phyloP scores from a whole-genome alignment of 225 moss, liverwort and hornwort species.

The Bryoerythrophyllum caledonicum region DNA sequence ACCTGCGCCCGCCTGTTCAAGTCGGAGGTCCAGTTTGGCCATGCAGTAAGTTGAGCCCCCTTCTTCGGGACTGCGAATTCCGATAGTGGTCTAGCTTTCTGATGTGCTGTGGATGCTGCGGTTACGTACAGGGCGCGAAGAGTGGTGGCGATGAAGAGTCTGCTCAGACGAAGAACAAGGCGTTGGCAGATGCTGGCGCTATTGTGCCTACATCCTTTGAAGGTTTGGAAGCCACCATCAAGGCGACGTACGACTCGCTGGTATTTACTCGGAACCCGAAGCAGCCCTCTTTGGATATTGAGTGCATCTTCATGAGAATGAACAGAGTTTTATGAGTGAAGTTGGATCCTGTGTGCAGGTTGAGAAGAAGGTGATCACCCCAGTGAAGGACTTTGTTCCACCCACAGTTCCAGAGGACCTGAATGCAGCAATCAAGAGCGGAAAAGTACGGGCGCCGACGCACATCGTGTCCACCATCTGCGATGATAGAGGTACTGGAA shows the following conservation, averaged over 20 bases:
- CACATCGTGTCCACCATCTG: slow-evolving; percentile 96
- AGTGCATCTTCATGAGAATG: background rate
- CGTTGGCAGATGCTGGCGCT: slow-evolving; percentile 81
- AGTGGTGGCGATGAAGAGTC: slow-evolving; percentile 96
- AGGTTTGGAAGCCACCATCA: slow-evolving; percentile 72
- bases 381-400: slow-evolving; percentile 46
- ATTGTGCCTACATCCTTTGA: slow-evolving; percentile 93
- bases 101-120: background rate
- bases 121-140: slow-evolving; percentile 69
- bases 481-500: slow-evolving; percentile 72
- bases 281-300: background rate
- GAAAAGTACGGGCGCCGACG: slow-evolving; percentile 87
- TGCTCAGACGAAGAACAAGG: slow-evolving; percentile 94
- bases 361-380: slow-evolving; percentile 63
- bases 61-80: background rate
- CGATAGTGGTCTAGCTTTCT: background rate
- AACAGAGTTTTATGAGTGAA: background rate
- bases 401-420: slow-evolving; percentile 88
- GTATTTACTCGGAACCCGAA: slow-evolving; percentile 34
- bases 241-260: slow-evolving; percentile 63
- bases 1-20: slow-evolving; percentile 91
- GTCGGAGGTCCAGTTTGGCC: slow-evolving; percentile 98
- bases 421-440: slow-evolving; percentile 78
- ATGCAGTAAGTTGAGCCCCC: slow-evolving; percentile 60
- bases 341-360: slow-evolving; percentile 35